Base-by-base conservation (phyloP, 352 stramenopile genomes). In the Pythium monospermum region DNA sequence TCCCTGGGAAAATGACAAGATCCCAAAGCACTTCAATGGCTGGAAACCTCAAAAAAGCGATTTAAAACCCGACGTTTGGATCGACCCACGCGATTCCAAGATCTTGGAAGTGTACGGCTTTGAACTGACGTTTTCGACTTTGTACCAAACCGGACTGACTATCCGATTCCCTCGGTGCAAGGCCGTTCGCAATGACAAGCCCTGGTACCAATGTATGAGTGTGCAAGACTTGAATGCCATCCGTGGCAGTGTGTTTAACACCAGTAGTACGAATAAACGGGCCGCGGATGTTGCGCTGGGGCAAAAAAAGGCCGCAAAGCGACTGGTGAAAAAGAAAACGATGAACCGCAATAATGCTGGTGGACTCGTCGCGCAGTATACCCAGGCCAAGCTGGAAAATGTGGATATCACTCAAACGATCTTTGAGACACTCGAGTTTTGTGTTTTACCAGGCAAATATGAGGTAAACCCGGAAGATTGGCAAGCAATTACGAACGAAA, bases 51-150 rank as follows among this genome's bases (percentile, higher is more conserved):
- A 80, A 56, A 88, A 84, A 23, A 85, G 63, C 30, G 81, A 92
- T 30, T 28, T 91, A 2, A 72, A 72, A 40, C 83, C 83, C 16
- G 83, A 94, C 49, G 71, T 94, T 15, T 92, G 80, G 83, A 87
- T 94, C 44, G 76, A 87, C 8, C 83, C 81, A 37, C 74, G 81
- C 16, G 68, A 85, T 43, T 94, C 83, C 4, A 91, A 90, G 45
- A 76, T 90, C 30, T 64, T 94, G 13, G 81, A 94, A 62, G 73
- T 94, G 6, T 94, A 90, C 33, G 83, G 83, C 10, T 94, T 94
- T 56, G 83, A 94, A 52, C 55, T 94, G 26, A 88, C 83, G 35
- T 91, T 83, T 52, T 78, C 83, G 27, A 86, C 73, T 19, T 53
- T 90, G 15, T 94, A 92, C 51, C 72, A 90, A 33, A 91, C 83